phyloP scores from a whole-genome alignment of 2,329 filamentous ascomycete genomes.

The Polytolypa hystricis region DNA sequence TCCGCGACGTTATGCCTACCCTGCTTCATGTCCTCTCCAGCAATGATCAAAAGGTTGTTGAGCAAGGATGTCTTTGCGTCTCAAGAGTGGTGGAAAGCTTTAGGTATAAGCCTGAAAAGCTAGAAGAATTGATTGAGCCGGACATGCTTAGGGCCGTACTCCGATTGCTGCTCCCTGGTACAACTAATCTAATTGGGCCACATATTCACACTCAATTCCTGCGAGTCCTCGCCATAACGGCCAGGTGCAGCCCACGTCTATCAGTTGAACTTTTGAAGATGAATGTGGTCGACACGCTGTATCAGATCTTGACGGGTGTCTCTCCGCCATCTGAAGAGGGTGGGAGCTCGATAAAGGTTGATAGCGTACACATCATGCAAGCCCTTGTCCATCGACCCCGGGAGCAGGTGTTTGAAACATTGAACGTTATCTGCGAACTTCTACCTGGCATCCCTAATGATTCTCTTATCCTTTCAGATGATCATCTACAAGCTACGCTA shows the following conservation, averaged over 20 bases:
- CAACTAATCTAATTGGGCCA: slow-evolving; percentile 85
- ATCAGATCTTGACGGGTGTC: slow-evolving; percentile 92
- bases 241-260: slow-evolving; percentile 73
- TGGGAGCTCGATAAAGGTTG: slow-evolving; percentile 57
- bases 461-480: slow-evolving; percentile 41
- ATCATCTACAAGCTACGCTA: slow-evolving; percentile 34
- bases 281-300: slow-evolving; percentile 93
- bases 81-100: slow-evolving; percentile 96
- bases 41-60: slow-evolving; percentile 91
- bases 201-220: slow-evolving; percentile 96
- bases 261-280: slow-evolving; percentile 89
- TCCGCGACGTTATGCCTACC: slow-evolving; percentile 93
- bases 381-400: slow-evolving; percentile 88
- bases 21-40: slow-evolving; percentile 81
- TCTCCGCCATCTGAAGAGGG: slow-evolving; percentile 73
- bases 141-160: slow-evolving; percentile 77
- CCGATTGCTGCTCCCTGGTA: slow-evolving; percentile 79
- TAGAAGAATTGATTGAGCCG: slow-evolving; percentile 85
- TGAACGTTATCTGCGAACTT: slow-evolving; percentile 94
- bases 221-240: slow-evolving; percentile 79
- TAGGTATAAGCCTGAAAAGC: slow-evolving; percentile 71
- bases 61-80: slow-evolving; percentile 91
- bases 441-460: slow-evolving; percentile 61
- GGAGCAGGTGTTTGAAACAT: slow-evolving; percentile 91
- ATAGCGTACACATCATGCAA: slow-evolving; percentile 98